Conservation (phyloP, 371 early-diverging fungal species). For the Saksenaea vasiformis region DNA sequence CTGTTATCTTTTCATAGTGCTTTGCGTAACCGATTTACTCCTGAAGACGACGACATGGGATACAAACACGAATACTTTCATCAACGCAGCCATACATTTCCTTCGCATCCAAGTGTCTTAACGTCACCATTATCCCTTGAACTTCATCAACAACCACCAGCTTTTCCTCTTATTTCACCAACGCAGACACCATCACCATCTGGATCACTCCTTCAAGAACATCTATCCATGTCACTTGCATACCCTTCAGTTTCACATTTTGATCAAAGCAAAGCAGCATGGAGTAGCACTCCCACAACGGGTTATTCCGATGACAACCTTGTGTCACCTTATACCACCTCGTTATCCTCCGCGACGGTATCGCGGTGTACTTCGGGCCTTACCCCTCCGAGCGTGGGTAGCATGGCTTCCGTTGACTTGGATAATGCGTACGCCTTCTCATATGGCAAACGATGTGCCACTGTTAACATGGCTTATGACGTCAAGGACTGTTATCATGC, state of each 20-base stretch:
- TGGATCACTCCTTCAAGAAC: not conserved
- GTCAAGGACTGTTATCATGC: not conserved
- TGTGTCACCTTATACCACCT: slow-evolving; percentile 3
- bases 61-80: slow-evolving; percentile 1
- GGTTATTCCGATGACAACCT: slow-evolving; percentile 7
- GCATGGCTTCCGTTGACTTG: not conserved
- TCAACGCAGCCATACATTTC: slow-evolving; percentile 3
- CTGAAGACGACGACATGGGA: slow-evolving; percentile 1
- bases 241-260: not conserved
- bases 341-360: not conserved
- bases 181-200: not conserved
- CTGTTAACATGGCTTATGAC: not conserved
- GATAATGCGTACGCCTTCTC: not conserved
- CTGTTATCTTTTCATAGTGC: not conserved
- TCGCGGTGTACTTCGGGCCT: not conserved
- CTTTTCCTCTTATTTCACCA: slow-evolving; percentile 1
- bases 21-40: slow-evolving; percentile 6
- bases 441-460: slow-evolving; percentile 1
- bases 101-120: not conserved
- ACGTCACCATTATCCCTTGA: not conserved
- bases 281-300: slow-evolving; percentile 6
- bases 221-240: not conserved
- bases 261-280: not conserved
- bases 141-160: not conserved
- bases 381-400: not conserved